Evolutionary conservation across 345 rosid genomes (phyloP), one percentile per base, ranked within the genome.

Genomic region (Tarenaya hassleriana): DNA sequence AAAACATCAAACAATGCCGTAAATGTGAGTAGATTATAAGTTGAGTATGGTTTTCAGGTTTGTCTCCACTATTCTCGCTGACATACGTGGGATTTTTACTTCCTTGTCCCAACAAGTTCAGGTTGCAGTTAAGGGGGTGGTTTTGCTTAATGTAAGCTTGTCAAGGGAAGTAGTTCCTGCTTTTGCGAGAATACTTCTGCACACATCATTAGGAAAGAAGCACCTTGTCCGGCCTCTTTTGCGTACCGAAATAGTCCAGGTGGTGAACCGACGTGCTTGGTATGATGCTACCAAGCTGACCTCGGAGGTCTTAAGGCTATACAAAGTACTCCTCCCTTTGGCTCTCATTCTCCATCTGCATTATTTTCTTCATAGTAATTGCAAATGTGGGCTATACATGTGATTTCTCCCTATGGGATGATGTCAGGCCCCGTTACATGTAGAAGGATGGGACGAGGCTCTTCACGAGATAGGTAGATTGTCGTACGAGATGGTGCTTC

Each of bases 381-480:
- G 18, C 14, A 37, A 4, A 24, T 4, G 38, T 49, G n/a, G n/a
- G n/a, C n/a, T n/a, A n/a, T n/a, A n/a, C n/a, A n/a, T 47, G 49
- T 4, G 7, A 4, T 63, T 48, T 15, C 43, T 49, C 20, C 18
- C 55, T 35, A 16, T 37, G n/a, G 7, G 15, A 1, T 41, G n/a
- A 32, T 49, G 34, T 32, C 67, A 88, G 94, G 90, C 86, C 10
- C 96, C 94, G 0, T 58, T 88, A 34, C 71, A 74, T 17, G 69
- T 78, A 20, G 94, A 82, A 70, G 90, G 94, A 50, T 88, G 96
- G 96, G 94, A 88, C 49, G 90, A 88, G 66, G 94, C 94, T 39
- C 78, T 88, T 18, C 84, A 80, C 49, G 94, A 88, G 74, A 80
- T 88, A 18, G 82, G 96, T 45, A 80, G 77, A 66, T 67, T 84